Percentiles rank a stretch among this genome's conserved stretches.
Evolutionary conservation across 495 filamentous ascomycete genomes (phyloP).

Genomic region (Podospora pseudopauciseta): DNA sequence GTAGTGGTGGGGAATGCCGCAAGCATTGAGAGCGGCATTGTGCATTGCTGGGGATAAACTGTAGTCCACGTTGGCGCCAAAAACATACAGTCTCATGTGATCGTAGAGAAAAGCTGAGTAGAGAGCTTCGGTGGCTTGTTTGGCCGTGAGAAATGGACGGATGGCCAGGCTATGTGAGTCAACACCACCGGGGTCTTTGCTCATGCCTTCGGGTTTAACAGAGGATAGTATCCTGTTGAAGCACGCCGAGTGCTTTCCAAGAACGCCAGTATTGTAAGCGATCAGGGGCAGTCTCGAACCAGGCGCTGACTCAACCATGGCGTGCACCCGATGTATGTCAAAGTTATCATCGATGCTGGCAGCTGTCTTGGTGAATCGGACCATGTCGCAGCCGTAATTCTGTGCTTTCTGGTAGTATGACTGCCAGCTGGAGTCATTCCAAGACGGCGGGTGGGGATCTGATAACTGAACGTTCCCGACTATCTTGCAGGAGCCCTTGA

Average conservation of each 20-base stretch:
- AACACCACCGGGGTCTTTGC: slow-evolving; percentile 12
- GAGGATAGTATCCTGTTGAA: slow-evolving; percentile 66
- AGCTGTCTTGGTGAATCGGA: slow-evolving; percentile 57
- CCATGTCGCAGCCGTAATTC: slow-evolving; percentile 58
- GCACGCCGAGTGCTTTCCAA: slow-evolving; percentile 61
- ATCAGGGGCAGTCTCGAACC: slow-evolving; percentile 53
- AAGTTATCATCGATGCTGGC: slow-evolving; percentile 55
- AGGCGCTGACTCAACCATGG: slow-evolving; percentile 38
- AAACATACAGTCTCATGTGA: slow-evolving; percentile 65
- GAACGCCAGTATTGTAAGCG: slow-evolving; percentile 62
- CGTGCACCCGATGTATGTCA: slow-evolving; percentile 51
- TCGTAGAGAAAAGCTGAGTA: slow-evolving; percentile 51
- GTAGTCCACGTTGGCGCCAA: slow-evolving; percentile 65
- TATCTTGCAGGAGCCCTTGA: slow-evolving; percentile 60
- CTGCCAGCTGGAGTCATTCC: slow-evolving; percentile 54
- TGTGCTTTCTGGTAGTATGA: slow-evolving; percentile 54
- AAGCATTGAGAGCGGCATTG: slow-evolving; percentile 63
- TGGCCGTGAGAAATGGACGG: slow-evolving; percentile 51
- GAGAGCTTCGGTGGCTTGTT: slow-evolving; percentile 55
- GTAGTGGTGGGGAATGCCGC: slow-evolving; percentile 64
- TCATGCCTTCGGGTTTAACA: slow-evolving; percentile 56
- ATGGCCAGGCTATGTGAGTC: neutral
- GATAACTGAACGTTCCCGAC: slow-evolving; percentile 55
- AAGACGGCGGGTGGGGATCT: slow-evolving; percentile 43
- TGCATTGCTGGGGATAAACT: slow-evolving; percentile 74